phyloP scores from a whole-genome alignment of 345 rosid genomes.

The Streptanthus diversifolius region DNA sequence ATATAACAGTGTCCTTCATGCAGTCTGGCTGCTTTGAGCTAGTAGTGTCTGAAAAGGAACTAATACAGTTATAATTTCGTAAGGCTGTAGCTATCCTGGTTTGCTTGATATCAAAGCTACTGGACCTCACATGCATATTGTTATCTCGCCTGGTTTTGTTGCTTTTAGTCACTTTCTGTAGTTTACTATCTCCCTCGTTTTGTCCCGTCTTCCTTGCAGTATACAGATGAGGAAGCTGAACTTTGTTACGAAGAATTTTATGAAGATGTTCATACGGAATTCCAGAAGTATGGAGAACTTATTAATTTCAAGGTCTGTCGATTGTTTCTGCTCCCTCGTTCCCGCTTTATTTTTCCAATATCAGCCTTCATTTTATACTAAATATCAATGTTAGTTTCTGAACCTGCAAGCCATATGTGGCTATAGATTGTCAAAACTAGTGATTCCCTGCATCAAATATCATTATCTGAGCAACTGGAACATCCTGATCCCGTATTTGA shows the following conservation, averaged over 20 bases:
- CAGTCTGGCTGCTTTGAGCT: constrained; percentile 1
- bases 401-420: constrained; percentile 10
- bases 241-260: constrained; percentile 81
- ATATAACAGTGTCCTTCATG: constrained; percentile 17
- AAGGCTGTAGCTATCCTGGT: constrained; percentile 22
- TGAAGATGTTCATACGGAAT: constrained; percentile 97
- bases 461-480: neutral
- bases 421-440: constrained; percentile 2
- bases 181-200: constrained; percentile 20
- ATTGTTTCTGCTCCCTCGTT: constrained; percentile 4
- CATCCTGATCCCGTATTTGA: neutral
- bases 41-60: constrained; percentile 17
- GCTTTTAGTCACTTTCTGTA: neutral
- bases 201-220: constrained; percentile 44
- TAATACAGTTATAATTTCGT: constrained; percentile 15
- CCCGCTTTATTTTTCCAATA: neutral
- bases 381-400: neutral
- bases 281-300: constrained; percentile 89
- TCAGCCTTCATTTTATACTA: neutral
- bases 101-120: constrained; percentile 1
- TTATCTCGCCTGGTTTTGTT: constrained; percentile 8
- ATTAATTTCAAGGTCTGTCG: constrained; percentile 87
- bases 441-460: neutral
- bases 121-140: constrained; percentile 10
- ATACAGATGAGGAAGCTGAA: constrained; percentile 92